Evolutionary conservation across 306 rosid species (phyloP).

Genomic region (Crotalaria pallida): DNA sequence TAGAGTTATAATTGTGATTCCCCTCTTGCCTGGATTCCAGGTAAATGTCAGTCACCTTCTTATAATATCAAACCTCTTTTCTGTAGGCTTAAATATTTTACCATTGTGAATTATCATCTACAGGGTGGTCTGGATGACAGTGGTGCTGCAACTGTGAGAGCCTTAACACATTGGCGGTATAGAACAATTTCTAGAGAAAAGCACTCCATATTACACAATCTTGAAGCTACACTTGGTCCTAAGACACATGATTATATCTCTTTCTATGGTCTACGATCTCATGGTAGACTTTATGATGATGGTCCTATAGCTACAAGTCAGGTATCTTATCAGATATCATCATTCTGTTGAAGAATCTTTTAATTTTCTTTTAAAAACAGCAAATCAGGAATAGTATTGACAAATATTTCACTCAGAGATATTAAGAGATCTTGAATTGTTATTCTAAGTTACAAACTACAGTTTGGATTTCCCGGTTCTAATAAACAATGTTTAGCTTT

Average conservation of each 20-base stretch:
- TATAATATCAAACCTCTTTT: neutral
- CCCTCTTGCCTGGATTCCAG: constrained; percentile 98
- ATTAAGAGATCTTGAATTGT: neutral
- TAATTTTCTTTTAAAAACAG: neutral
- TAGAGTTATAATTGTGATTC: constrained; percentile 82
- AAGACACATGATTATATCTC: constrained; percentile 84
- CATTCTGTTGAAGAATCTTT: neutral
- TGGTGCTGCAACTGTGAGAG: constrained; percentile 99
- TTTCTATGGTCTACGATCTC: constrained; percentile 85
- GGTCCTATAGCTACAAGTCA: constrained; percentile 92
- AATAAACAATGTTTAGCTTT: constrained; percentile 1
- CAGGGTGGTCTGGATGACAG: constrained; percentile 96
- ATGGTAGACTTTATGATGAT: constrained; percentile 70
- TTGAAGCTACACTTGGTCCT: constrained; percentile 65
- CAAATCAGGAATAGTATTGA: neutral
- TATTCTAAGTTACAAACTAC: neutral
- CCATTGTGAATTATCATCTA: constrained; percentile 5
- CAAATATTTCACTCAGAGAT: neutral
- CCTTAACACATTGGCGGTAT: constrained; percentile 96
- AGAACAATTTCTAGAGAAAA: constrained; percentile 84
- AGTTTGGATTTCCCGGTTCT: neutral
- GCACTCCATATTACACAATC: constrained; percentile 72
- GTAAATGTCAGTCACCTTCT: constrained; percentile 31
- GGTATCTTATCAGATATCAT: constrained; percentile 38
- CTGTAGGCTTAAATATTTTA: neutral